These are phyloP conservation scores for Diplosphaera chodatii DNA, from an alignment of 139 green algal genomes.

Conservation along the genomic window DNA sequence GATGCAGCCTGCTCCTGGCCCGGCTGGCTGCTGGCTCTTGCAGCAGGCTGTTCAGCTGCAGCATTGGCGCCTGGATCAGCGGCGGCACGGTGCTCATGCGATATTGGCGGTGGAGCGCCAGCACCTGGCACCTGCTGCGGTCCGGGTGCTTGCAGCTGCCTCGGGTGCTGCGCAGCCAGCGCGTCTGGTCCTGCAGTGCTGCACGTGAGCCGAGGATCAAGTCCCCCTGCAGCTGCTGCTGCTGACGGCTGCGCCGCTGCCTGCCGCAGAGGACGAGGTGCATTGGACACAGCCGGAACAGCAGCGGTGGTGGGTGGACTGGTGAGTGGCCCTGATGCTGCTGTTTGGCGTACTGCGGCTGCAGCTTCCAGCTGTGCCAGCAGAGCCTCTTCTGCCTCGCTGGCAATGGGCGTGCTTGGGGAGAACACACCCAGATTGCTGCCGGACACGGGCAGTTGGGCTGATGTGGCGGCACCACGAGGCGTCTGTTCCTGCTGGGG, in stretches of 20 bases:
- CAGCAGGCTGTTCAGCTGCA: no score
- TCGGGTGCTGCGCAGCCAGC: background rate
- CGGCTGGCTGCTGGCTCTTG: constrained; percentile 4
- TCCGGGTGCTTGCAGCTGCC: background rate
- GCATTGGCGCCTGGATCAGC: no score
- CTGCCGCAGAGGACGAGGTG: background rate
- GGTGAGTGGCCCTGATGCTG: no score
- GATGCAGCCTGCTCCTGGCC: no score
- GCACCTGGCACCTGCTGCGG: background rate
- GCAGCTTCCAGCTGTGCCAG: background rate
- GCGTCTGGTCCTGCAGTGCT: background rate
- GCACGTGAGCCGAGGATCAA: background rate
- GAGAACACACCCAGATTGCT: background rate
- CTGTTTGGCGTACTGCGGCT: background rate
- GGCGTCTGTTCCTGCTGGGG: background rate
- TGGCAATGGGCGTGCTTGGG: background rate
- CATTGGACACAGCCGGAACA: background rate
- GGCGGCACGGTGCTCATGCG: no score
- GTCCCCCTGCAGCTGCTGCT: background rate
- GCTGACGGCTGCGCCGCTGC: background rate
- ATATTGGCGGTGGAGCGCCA: background rate
- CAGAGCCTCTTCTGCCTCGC: constrained; percentile 6
- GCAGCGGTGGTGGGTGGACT: no score
- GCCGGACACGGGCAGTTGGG: background rate
- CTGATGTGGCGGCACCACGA: no score